A percentile compares a stretch with the other conserved stretches of the same genome.
Evolutionary conservation across 2,329 filamentous ascomycete species (phyloP).

Genomic region (Pyricularia pennisetigena): DNA sequence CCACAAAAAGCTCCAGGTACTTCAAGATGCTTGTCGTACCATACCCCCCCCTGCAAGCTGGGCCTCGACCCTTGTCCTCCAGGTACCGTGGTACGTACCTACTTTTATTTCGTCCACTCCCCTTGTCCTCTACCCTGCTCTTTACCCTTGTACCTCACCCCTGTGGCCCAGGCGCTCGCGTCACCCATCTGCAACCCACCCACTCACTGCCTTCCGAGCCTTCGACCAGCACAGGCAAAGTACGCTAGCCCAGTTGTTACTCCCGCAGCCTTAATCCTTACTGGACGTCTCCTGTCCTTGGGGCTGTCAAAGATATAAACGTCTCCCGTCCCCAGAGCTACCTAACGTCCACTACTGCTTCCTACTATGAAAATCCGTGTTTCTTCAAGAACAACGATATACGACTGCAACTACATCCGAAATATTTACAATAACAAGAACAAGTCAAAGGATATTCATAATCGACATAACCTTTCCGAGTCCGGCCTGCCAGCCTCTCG

Average conservation of each 20-base stretch:
- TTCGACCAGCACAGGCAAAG: neutral
- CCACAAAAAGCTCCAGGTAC: neutral
- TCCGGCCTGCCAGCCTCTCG: neutral
- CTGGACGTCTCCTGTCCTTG: neutral
- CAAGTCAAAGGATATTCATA: neutral
- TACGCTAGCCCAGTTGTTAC: neutral
- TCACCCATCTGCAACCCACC: neutral
- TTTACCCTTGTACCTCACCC: neutral
- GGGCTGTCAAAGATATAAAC: neutral
- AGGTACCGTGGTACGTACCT: neutral
- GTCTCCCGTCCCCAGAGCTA: neutral
- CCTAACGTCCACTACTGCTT: neutral
- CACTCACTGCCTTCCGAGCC: neutral
- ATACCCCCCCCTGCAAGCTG: neutral
- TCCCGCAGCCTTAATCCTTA: neutral
- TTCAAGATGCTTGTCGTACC: neutral
- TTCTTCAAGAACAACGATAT: neutral
- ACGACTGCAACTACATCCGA: neutral
- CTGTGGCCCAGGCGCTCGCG: neutral
- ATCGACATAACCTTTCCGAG: neutral
- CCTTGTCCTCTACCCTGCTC: neutral
- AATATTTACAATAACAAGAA: neutral
- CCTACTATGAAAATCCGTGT: neutral
- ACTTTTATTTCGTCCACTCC: neutral
- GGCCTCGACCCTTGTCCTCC: neutral